phyloP scores from a whole-genome alignment of 2,329 filamentous ascomycete species.

The Keithomyces neogunnii region DNA sequence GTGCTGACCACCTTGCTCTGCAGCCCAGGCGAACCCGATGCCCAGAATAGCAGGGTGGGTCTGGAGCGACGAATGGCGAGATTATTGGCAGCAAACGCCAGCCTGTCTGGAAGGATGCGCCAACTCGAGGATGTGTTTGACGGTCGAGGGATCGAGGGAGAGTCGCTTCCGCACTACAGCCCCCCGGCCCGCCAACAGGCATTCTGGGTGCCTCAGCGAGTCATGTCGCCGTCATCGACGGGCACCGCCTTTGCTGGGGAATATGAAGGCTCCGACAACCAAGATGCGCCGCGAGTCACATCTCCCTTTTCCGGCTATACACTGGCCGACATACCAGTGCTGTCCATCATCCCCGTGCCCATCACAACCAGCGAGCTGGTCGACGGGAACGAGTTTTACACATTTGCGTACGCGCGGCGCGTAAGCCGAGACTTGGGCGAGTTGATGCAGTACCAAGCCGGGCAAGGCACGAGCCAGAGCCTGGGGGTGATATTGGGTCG shows the following conservation, averaged over 20 bases:
- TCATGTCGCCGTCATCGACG: constrained; percentile 1
- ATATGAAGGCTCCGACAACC: constrained; percentile 4
- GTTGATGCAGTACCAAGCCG: constrained; percentile 13
- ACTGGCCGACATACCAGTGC: constrained; percentile 20
- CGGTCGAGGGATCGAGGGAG: constrained; percentile 9
- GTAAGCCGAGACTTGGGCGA: constrained; percentile 20
- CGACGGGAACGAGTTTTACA: constrained; percentile 24
- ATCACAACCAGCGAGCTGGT: constrained; percentile 21
- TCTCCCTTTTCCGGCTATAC: constrained; percentile 21
- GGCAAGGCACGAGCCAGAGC: constrained; percentile 13
- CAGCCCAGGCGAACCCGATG: constrained; percentile 27
- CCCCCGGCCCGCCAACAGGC: constrained; percentile 1
- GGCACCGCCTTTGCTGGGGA: neutral
- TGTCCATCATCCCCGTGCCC: constrained; percentile 24
- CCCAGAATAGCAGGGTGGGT: constrained; percentile 25
- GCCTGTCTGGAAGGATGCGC: constrained; percentile 23
- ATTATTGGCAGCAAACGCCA: constrained; percentile 25
- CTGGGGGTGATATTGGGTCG: constrained; percentile 12
- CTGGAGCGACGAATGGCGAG: constrained; percentile 24
- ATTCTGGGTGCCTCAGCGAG: constrained; percentile 9
- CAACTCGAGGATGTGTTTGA: constrained; percentile 15
- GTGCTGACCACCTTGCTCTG: neutral
- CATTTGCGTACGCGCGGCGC: constrained; percentile 18
- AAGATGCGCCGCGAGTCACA: constrained; percentile 9
- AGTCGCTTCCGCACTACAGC: constrained; percentile 10